phyloP scores from a whole-genome alignment of 2,329 filamentous ascomycete genomes.

The Fusarium robinianum region DNA sequence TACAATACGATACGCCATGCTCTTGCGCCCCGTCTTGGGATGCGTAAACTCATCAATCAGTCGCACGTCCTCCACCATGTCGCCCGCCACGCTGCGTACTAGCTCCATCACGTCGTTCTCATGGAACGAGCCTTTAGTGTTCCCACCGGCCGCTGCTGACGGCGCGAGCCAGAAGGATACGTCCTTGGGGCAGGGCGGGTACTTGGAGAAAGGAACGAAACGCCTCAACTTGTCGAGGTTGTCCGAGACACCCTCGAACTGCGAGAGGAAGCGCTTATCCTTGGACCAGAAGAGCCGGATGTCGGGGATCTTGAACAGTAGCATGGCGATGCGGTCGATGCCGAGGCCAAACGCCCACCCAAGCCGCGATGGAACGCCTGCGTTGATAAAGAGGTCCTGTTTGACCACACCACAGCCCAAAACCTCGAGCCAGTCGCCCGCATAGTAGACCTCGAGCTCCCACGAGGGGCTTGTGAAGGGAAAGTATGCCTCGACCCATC shows the following conservation, averaged over 20 bases:
- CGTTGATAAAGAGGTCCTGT: slow-evolving; percentile 78
- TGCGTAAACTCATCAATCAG: slow-evolving; percentile 87
- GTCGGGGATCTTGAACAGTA: slow-evolving; percentile 93
- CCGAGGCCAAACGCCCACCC: slow-evolving; percentile 97
- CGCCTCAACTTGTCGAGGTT: slow-evolving; percentile 55
- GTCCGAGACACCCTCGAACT: slow-evolving; percentile 71
- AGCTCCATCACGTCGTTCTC: slow-evolving; percentile 98
- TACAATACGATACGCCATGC: slow-evolving; percentile 89
- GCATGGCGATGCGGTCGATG: slow-evolving; percentile 94
- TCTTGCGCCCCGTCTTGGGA: slow-evolving; percentile 80
- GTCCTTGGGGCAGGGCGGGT: slow-evolving; percentile 88
- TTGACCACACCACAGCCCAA: slow-evolving; percentile 90
- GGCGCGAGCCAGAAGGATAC: slow-evolving; percentile 84
- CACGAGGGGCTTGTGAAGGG: slow-evolving; percentile 95
- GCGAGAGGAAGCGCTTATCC: slow-evolving; percentile 81
- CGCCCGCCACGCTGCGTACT: slow-evolving; percentile 79
- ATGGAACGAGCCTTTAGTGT: slow-evolving; percentile 65
- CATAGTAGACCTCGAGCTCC: slow-evolving; percentile 95
- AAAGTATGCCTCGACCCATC: slow-evolving; percentile 98
- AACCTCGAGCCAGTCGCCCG: slow-evolving; percentile 93
- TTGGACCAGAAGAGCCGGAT: slow-evolving; percentile 95
- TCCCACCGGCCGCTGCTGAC: slow-evolving; percentile 54
- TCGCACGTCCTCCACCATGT: slow-evolving; percentile 84
- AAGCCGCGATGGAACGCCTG: slow-evolving; percentile 72
- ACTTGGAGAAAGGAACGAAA: slow-evolving; percentile 88